phyloP scores from a whole-genome alignment of 2,329 filamentous ascomycete genomes.

The Phyllosticta citrichinensis region DNA sequence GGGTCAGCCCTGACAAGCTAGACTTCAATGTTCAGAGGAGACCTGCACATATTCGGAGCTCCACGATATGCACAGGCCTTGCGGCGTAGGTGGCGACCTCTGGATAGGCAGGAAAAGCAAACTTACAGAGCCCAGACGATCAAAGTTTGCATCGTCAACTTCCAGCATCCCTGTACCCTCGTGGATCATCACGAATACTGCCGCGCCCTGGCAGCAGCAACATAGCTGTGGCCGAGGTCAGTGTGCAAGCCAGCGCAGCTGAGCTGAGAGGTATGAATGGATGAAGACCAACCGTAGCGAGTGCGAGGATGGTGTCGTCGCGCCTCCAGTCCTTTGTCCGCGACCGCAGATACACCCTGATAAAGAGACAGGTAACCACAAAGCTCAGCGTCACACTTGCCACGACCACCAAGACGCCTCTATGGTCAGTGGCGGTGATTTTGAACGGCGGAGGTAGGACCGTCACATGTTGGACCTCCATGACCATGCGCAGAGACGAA shows the following conservation, averaged over 20 bases:
- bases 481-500: not conserved
- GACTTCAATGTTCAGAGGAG: not conserved
- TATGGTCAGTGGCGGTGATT: slow-evolving; percentile 23
- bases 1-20: not conserved
- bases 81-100: not conserved
- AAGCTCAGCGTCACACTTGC: slow-evolving; percentile 21
- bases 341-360: slow-evolving; percentile 21
- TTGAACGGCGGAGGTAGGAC: slow-evolving; percentile 18
- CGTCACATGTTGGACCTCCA: not conserved
- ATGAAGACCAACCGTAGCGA: slow-evolving; percentile 16
- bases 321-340: slow-evolving; percentile 22
- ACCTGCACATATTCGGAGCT: not conserved
- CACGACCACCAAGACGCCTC: slow-evolving; percentile 24
- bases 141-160: slow-evolving; percentile 13
- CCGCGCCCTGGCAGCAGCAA: slow-evolving; percentile 15
- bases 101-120: not conserved
- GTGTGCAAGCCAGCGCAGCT: not conserved
- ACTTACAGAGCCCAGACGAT: slow-evolving; percentile 19
- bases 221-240: slow-evolving; percentile 15
- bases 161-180: slow-evolving; percentile 18
- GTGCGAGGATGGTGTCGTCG: slow-evolving; percentile 20
- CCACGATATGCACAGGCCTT: not conserved
- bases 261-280: not conserved
- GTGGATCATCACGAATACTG: slow-evolving; percentile 19
- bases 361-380: slow-evolving; percentile 21